Conservation (phyloP, 305 asterid species). For the Galium porrigens region DNA sequence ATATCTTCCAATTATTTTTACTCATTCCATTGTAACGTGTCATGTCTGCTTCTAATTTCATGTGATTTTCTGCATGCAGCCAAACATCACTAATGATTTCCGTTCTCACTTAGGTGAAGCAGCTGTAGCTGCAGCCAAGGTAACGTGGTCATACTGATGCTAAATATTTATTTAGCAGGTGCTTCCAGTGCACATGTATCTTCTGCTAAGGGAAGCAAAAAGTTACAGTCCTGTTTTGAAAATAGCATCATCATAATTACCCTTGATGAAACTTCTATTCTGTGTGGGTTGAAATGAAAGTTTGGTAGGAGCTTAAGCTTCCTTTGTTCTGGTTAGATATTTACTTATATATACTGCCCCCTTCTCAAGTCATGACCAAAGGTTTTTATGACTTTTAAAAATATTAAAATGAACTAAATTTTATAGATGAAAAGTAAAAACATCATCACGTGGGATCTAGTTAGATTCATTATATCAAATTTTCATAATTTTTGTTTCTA, state of each 20-base stretch:
- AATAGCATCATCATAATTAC: neutral
- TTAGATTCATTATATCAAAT: too few relatives aligned
- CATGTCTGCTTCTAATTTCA: constrained; percentile 19
- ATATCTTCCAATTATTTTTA: constrained; percentile 14
- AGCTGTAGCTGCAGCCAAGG: constrained; percentile 98
- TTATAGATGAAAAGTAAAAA: neutral
- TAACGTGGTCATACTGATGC: constrained; percentile 21
- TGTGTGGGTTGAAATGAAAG: neutral
- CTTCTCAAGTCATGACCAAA: too few relatives aligned
- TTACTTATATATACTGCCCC: neutral
- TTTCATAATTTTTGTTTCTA: too few relatives aligned
- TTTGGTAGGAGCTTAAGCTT: neutral
- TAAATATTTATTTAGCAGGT: constrained; percentile 9
- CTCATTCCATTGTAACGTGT: constrained; percentile 13
- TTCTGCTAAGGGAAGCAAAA: neutral
- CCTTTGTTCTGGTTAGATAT: neutral
- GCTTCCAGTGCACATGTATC: neutral
- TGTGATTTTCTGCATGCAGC: constrained; percentile 40
- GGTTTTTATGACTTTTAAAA: neutral
- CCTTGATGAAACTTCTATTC: neutral
- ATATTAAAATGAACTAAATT: too few relatives aligned
- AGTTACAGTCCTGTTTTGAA: neutral
- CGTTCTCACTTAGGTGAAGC: constrained; percentile 81
- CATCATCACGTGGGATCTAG: too few relatives aligned
- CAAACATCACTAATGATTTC: constrained; percentile 51